Percentiles rank a stretch among this genome's conserved stretches.
These are phyloP conservation scores for Wickerhamomyces pijperi DNA, from an alignment of 805 yeast genomes.

Conservation along the genomic window DNA sequence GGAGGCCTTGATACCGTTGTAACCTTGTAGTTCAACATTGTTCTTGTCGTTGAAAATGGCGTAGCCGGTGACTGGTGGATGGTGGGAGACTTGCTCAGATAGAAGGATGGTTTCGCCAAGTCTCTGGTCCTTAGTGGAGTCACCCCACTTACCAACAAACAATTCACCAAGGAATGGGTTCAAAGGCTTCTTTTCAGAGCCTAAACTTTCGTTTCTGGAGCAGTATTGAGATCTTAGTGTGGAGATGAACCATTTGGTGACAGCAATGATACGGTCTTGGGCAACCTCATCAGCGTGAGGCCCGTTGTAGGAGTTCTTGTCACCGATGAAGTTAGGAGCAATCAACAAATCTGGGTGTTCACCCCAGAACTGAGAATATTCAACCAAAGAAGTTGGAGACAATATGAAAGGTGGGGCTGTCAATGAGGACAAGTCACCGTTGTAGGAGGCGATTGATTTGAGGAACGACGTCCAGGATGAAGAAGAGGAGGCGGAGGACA, in stretches of 20 bases:
- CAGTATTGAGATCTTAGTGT: constrained; percentile 90
- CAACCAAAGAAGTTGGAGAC: constrained; percentile 79
- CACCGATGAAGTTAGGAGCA: constrained; percentile 49
- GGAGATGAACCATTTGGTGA: constrained; percentile 82
- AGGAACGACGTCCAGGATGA: constrained; percentile 87
- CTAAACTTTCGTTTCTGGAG: constrained; percentile 81
- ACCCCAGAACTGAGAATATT: constrained; percentile 94
- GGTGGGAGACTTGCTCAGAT: constrained; percentile 93
- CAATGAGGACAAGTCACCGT: constrained; percentile 84
- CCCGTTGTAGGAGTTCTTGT: constrained; percentile 12
- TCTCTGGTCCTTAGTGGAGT: constrained; percentile 31
- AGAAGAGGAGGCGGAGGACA: constrained; percentile 25
- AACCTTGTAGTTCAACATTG: constrained; percentile 69
- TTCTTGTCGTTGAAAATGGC: constrained; percentile 65
- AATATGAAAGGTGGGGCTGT: constrained; percentile 97
- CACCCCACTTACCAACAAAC: constrained; percentile 83
- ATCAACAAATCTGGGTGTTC: constrained; percentile 80
- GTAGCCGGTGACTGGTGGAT: constrained; percentile 96
- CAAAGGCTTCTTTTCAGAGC: constrained; percentile 94
- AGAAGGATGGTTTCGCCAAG: constrained; percentile 71
- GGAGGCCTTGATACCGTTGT: constrained; percentile 78
- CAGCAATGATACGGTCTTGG: constrained; percentile 65
- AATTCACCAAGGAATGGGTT: constrained; percentile 95
- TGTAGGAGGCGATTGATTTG: constrained; percentile 82
- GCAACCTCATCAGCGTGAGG: constrained; percentile 31